Base-by-base conservation (phyloP, 2,329 filamentous ascomycete genomes). In the Botrytis fabae region DNA sequence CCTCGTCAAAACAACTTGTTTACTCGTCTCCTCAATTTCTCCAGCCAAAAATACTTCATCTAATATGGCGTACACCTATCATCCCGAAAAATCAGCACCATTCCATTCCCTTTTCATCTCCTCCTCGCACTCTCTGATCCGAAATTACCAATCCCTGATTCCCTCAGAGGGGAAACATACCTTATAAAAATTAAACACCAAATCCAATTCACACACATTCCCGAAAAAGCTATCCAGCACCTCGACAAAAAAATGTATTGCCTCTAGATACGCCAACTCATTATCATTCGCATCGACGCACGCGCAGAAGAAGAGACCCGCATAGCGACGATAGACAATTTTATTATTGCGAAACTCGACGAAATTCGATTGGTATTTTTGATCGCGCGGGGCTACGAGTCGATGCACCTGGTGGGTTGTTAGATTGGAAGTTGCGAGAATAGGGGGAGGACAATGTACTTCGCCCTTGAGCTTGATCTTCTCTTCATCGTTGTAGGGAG, bases 331-430 rank as follows among this genome's bases (percentile, higher is more conserved):
- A 86, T 99, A 99, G 71, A 99, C 94, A 79, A 99, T 93, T 86
- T 98, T 98, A 82, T 95, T 94, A 84, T 94, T 93, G 77, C 93
- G 92, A 85, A 92, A 92, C 85, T 99, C 96, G 87, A 99, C 96
- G 81, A 99, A 99, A 86, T 99, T 99, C 85, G 94, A 97, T 83
- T 99, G 96, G 86, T 99, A 97, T 82, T 99, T 99, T 82, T 99
- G 96, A 84, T 99, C 96, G 81, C 96, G 93, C 10, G 96, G 96
- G 0, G 96, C 96, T 75, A 99, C 95, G 78, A 99, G 94, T 76
- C 96, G 95, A 87, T 99, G 96, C 79, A 98, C 93, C 92, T 94
- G 79, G n/a, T 7, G 61, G 42, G 32, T 20, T 63, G 42, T 57
- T 57, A 44, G 12, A 64, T 22, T 68, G 48, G n/a, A 48, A 16